Base-by-base conservation (phyloP, 495 filamentous ascomycete genomes). In the Talaromyces stipitatus region DNA sequence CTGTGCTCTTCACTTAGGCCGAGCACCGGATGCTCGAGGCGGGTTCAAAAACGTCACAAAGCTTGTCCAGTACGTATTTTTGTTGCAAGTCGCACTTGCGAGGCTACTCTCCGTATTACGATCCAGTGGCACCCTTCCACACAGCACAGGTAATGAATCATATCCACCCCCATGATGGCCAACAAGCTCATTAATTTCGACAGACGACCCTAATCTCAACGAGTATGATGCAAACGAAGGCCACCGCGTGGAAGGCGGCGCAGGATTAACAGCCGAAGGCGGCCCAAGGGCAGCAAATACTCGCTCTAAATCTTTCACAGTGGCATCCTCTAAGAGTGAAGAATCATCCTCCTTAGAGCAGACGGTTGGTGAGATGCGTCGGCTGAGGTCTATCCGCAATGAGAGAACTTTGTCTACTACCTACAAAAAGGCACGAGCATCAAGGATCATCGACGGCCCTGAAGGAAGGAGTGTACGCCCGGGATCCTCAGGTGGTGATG, bases 351-450 rank as follows among this genome's bases (percentile, higher is more conserved):
- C 90, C 14, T 95, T 97, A 64, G 91, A 96, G 69, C 92, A 95
- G 70, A 94, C 92, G 23, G 87, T 99, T 47, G 92, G 92, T 55
- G 92, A 97, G 72, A 95, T 99, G 72, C 85, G 88, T 57, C 81
- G 94, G 58, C 71, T 97, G 53, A 84, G 92, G 55, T 97, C 94
- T 46, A 96, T 92, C 22, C 85, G 95, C 22, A 85, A 97, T 70
- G 92, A 97, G 61, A 91, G 92, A 57, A 90, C 92, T 58, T 74
- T 99, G 14, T 96, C 91, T 11, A 94, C 88, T 4, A 96, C 90
- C 20, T 87, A 91, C 64, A 91, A 87, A 66, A 94, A 91, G 61
- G 91, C 92, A 32, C 81, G 94, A 36, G 90, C 90, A 11, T 97
- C 92, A 3, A 81, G 90, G 30, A 95, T 98, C 54, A 89, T 98